Evolutionary conservation across 768 basidiomycete genomes (phyloP).

Genomic region (Russula abietina): DNA sequence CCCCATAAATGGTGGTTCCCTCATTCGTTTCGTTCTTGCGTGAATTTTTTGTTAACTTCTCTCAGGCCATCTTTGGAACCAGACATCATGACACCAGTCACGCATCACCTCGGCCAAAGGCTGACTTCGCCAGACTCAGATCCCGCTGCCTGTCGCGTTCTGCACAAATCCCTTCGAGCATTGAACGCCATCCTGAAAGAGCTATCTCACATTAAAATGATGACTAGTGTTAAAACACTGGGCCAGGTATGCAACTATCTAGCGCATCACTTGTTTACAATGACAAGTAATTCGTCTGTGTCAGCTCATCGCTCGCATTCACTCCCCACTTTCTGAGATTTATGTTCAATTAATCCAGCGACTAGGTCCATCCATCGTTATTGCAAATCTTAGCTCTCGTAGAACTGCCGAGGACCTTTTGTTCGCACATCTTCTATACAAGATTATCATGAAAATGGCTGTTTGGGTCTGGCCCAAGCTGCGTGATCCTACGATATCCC

Average conservation of each 20-base stretch:
- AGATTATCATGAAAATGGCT: slow-evolving; percentile 64
- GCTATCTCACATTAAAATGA: slow-evolving; percentile 63
- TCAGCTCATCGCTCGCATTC: slow-evolving; percentile 52
- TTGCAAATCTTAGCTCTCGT: slow-evolving; percentile 34
- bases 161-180: slow-evolving; percentile 58
- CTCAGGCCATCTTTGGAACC: slow-evolving; percentile 56
- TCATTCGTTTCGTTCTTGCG: not conserved
- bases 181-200: slow-evolving; percentile 67
- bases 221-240: slow-evolving; percentile 60
- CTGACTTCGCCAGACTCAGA: slow-evolving; percentile 36
- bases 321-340: slow-evolving; percentile 50
- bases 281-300: not conserved
- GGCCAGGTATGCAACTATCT: slow-evolving; percentile 40
- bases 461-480: slow-evolving; percentile 59
- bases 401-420: slow-evolving; percentile 43
- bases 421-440: slow-evolving; percentile 66
- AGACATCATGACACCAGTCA: slow-evolving; percentile 49
- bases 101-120: slow-evolving; percentile 46
- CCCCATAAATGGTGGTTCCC: slow-evolving; percentile 58
- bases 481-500: slow-evolving; percentile 32
- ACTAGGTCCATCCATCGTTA: slow-evolving; percentile 32
- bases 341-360: slow-evolving; percentile 51
- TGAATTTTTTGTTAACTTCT: not conserved
- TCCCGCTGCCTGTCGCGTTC: slow-evolving; percentile 40
- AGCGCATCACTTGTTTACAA: not conserved